Percentiles rank a stretch among this genome's conserved stretches.
Evolutionary conservation across 345 rosid genomes (phyloP).

Genomic region (Mallotus nudiflorus): DNA sequence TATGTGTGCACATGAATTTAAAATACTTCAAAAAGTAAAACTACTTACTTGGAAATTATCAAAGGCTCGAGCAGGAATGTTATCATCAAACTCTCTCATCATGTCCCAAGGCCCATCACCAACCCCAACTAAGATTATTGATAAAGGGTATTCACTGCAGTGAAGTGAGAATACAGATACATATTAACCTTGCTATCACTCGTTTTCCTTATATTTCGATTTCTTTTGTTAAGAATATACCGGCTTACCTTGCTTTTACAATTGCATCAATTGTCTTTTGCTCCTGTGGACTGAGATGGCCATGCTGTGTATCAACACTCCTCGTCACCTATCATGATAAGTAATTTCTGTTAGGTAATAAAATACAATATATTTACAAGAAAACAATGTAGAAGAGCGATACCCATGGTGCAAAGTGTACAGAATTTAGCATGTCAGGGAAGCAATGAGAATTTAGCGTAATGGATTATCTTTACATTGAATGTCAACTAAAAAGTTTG

Average conservation of each 20-base stretch:
- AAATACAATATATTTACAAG: background rate
- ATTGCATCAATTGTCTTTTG: slow-evolving; percentile 89
- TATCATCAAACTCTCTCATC: slow-evolving; percentile 96
- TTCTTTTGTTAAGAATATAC: background rate
- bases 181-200: background rate
- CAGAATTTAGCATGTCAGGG: background rate
- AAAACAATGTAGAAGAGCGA: background rate
- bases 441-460: background rate
- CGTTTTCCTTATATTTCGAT: background rate
- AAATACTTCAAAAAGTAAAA: background rate
- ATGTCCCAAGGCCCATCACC: slow-evolving; percentile 99
- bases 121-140: slow-evolving; percentile 87
- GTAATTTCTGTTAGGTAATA: background rate
- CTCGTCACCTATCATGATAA: slow-evolving; percentile 66
- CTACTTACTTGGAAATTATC: slow-evolving; percentile 87
- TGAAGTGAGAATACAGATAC: background rate
- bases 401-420: no score
- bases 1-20: background rate
- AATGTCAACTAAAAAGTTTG: background rate
- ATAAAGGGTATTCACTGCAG: slow-evolving; percentile 81
- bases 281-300: slow-evolving; percentile 88
- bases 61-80: slow-evolving; percentile 89
- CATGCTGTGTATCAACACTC: slow-evolving; percentile 72
- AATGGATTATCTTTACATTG: background rate
- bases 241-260: slow-evolving; percentile 75